Base-by-base conservation (phyloP, 1,284 basidiomycete species). In the Bondarzewia mesenterica region DNA sequence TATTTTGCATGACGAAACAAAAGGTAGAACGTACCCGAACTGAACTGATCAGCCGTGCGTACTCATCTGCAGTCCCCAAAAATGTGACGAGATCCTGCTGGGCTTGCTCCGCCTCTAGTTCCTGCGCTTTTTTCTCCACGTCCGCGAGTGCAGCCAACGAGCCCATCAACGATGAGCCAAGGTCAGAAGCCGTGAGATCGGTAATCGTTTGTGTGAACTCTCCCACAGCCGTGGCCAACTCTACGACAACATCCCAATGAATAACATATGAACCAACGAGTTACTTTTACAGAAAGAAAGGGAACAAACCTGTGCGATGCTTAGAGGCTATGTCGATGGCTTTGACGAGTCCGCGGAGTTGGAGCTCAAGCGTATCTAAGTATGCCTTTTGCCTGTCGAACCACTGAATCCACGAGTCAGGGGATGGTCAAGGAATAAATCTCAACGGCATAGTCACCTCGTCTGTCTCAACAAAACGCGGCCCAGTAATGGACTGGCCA, bases 391-490 rank as follows among this genome's bases (percentile, higher is more conserved):
- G 87, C 54, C 81, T 78, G 59, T 96, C 91, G 59, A 98, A 99
- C 93, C 93, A 99, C 80, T 92, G 52, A 7, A 40, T 12, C 25
- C n/a, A n/a, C n/a, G n/a, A n/a, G n/a, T n/a, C n/a, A n/a, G n/a
- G n/a, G n/a, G n/a, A n/a, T n/a, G n/a, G n/a, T n/a, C n/a, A n/a
- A n/a, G n/a, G n/a, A n/a, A n/a, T n/a, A n/a, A n/a, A n/a, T n/a
- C n/a, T n/a, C n/a, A n/a, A n/a, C n/a, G n/a, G n/a, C n/a, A n/a
- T 46, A 46, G 42, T 27, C 39, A 87, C 89, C 66, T 97, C 93
- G 60, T 99, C 95, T 14, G 82, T 88, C 67, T 99, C 95, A 56
- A 89, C 76, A 63, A 95, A 99, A 48, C 87, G 80, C 7, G 89
- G 82, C 1, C 91, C 93, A 7, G 87, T 69, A 47, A 93, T 71